Base-by-base conservation (phyloP, 257 asterid genomes). In the Linderniella brevidens region DNA sequence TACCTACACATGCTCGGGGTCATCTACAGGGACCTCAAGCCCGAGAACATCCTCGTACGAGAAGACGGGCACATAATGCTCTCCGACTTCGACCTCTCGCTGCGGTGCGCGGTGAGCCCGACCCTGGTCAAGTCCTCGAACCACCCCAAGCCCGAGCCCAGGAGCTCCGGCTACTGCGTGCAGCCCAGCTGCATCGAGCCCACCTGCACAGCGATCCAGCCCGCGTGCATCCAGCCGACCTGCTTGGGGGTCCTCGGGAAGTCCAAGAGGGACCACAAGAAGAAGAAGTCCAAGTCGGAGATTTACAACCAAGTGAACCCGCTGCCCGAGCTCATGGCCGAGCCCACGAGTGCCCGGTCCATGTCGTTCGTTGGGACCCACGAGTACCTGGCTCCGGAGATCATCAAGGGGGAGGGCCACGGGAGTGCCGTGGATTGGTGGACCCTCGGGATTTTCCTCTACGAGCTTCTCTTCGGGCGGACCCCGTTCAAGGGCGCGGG, bases 1-100 rank as follows among this genome's bases (percentile, higher is more conserved):
- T 77, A 77, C 66, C 18, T 77, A 47, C 86, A 73, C 69, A 73
- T 77, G 86, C 82, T 77, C 10, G 86, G 86, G 46, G 70, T 73
- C 68, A 68, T 77, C 13, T 77, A 77, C 77, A 65, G 86, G 56
- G 86, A 77, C 42, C 81, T 77, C 1, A 77, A 77, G 60, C 86
- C 86, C 8, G 86, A 77, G 62, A 77, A 77, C 11, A 65, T 77
- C 8, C 37, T 77, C 17, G 86, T 73, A 17, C 53, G 86, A 15
- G 79, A 77, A 60, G 86, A 77, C 14, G 86, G 86, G 10, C 86
- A 77, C 38, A 77, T 77, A 62, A 77, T 77, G 86, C 86, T 73
- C 48, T 77, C 86, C 0, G 86, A 77, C 65, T 77, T 77, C 9
- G 86, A 77, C 70, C 82, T 77, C 70, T 77, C 86, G 48, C 54